These are phyloP conservation scores for Sclerotinia subarctica DNA, from an alignment of 2,329 filamentous ascomycete species.

Conservation along the genomic window DNA sequence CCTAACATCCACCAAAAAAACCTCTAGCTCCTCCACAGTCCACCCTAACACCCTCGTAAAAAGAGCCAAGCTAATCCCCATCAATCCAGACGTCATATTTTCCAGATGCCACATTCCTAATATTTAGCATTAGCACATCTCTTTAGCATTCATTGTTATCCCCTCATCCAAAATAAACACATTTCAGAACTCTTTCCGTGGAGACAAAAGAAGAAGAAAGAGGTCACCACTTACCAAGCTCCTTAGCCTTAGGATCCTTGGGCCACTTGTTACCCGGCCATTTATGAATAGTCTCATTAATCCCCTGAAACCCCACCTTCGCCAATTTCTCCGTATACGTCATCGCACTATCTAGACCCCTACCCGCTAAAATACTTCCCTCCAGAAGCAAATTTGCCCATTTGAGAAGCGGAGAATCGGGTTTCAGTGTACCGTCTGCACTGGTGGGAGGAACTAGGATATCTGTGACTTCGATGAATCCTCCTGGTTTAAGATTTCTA, in stretches of 20 bases:
- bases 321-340: constrained; percentile 24
- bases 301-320: constrained; percentile 36
- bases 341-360: not conserved
- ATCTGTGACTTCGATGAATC: constrained; percentile 14
- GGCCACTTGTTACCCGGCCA: constrained; percentile 18
- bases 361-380: not conserved
- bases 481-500: constrained; percentile 14
- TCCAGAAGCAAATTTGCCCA: constrained; percentile 15
- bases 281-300: constrained; percentile 33
- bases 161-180: too few relatives aligned
- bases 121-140: not conserved
- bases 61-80: constrained; percentile 41
- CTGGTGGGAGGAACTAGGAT: not conserved
- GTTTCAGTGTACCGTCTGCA: constrained; percentile 1
- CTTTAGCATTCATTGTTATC: too few relatives aligned
- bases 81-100: not conserved
- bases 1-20: constrained; percentile 48
- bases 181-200: not conserved
- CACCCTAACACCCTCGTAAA: constrained; percentile 49
- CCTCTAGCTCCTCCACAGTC: constrained; percentile 47
- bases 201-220: constrained; percentile 37
- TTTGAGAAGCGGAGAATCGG: not conserved
- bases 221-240: constrained; percentile 45
- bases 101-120: constrained; percentile 16
- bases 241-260: constrained; percentile 41